A percentile compares a stretch with the other conserved stretches of the same genome.
phyloP scores from a whole-genome alignment of 257 asterid genomes.

The Linderniella brevidens region DNA sequence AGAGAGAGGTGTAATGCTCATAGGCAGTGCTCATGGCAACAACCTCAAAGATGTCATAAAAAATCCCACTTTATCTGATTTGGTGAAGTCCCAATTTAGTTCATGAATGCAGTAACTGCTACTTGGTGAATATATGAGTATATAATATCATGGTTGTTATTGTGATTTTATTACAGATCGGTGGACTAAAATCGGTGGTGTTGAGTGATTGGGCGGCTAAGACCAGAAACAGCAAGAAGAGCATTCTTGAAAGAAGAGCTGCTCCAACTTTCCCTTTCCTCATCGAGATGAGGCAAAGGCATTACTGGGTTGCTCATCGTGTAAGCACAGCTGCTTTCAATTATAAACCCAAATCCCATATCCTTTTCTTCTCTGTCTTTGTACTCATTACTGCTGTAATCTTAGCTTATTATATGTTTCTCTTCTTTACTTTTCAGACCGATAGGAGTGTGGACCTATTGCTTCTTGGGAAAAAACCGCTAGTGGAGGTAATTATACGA shows the following conservation, averaged over 20 bases:
- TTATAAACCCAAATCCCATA: slow-evolving; percentile 1
- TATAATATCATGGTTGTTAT: neutral
- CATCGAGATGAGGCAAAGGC: slow-evolving; percentile 57
- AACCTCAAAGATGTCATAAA: slow-evolving; percentile 45
- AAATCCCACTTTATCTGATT: slow-evolving; percentile 41
- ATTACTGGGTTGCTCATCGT: slow-evolving; percentile 61
- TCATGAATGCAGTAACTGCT: slow-evolving; percentile 5
- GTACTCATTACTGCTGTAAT: too few relatives aligned
- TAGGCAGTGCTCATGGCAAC: slow-evolving; percentile 78
- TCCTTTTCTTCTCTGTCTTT: neutral
- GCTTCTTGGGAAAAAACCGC: too few relatives aligned
- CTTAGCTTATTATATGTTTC: too few relatives aligned
- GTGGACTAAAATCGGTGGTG: slow-evolving; percentile 39
- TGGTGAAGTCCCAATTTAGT: slow-evolving; percentile 31
- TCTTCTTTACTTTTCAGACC: too few relatives aligned
- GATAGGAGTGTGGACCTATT: too few relatives aligned
- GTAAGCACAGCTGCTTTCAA: slow-evolving; percentile 28
- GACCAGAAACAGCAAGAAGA: slow-evolving; percentile 38
- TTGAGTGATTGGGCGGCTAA: slow-evolving; percentile 51
- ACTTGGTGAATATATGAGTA: neutral
- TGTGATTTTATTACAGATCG: slow-evolving; percentile 29
- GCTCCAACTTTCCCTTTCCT: slow-evolving; percentile 60
- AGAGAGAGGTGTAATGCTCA: slow-evolving; percentile 82
- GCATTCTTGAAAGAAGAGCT: slow-evolving; percentile 48
- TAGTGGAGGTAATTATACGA: too few relatives aligned